Conservation (phyloP, 1,139 yeast genomes). For the Saccharomyces hybrid region DNA sequence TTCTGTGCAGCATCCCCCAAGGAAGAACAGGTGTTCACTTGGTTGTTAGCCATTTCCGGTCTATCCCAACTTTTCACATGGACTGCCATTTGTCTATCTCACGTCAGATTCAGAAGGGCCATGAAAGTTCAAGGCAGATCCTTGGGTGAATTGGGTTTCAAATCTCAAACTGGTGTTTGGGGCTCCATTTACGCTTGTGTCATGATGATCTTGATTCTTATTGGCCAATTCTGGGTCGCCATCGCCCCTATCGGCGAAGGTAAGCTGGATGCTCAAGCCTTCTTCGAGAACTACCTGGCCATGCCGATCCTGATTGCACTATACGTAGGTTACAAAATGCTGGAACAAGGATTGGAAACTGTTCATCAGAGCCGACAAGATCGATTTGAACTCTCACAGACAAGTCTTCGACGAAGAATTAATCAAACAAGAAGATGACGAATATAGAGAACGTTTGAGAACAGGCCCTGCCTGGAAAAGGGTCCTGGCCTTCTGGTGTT, state of each 20-base stretch:
- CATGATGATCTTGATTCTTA: slow-evolving; percentile 40
- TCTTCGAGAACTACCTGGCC: slow-evolving; percentile 55
- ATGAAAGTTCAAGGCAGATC: slow-evolving; percentile 44
- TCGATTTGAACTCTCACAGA: slow-evolving; percentile 63
- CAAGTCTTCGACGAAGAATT: slow-evolving; percentile 61
- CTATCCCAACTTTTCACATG: slow-evolving; percentile 55
- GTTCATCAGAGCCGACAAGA: slow-evolving; percentile 42
- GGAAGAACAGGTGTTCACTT: slow-evolving; percentile 46
- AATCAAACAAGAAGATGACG: slow-evolving; percentile 52
- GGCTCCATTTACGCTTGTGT: slow-evolving; percentile 43
- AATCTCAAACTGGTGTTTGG: slow-evolving; percentile 45
- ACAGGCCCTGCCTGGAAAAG: slow-evolving; percentile 17
- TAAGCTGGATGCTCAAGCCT: slow-evolving; percentile 39
- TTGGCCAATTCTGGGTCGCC: slow-evolving; percentile 62
- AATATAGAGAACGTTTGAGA: slow-evolving; percentile 32
- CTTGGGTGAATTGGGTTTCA: slow-evolving; percentile 43
- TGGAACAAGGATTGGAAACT: slow-evolving; percentile 48
- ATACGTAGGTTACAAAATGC: slow-evolving; percentile 46
- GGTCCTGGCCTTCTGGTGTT: slow-evolving; percentile 20
- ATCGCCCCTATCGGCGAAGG: slow-evolving; percentile 51
- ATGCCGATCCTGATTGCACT: slow-evolving; percentile 49
- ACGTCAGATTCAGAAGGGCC: slow-evolving; percentile 53
- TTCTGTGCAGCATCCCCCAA: slow-evolving; percentile 49
- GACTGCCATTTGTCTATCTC: slow-evolving; percentile 50
- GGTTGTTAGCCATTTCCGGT: slow-evolving; percentile 57